Base-by-base conservation (phyloP, 192 early-diverging fungal genomes). In the Entomortierella beljakovae region DNA sequence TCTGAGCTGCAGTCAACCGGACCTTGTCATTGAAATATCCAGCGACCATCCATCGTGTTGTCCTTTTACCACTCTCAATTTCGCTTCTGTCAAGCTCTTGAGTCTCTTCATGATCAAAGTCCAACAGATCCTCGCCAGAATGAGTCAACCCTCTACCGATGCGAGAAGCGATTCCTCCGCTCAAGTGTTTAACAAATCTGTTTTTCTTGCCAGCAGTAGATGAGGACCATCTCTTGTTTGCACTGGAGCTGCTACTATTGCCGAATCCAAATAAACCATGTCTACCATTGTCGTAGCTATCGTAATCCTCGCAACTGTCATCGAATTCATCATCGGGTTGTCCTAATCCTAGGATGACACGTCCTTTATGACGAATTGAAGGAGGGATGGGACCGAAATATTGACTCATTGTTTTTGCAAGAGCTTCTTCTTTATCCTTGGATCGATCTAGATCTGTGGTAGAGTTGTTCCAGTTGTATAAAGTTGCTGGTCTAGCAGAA, bases 401-500 rank as follows among this genome's bases (percentile, higher is more conserved):
- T 34, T 79, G 75, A 25, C 56, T 60, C 75, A 79, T 79, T 0
- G 75, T 65, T 40, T 52, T 59, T 25, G 75, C 75, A 0, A 79
- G 33, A 2, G 75, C 75, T 20, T 79, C 75, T 46, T 79, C 75
- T 37, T 79, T 79, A n/a, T 70, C 75, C 1, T 48, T 53, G 6
- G 67, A 79, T 1, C 75, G 67, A 26, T 79, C 62, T 1, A 79
- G 43, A 43, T 79, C 75, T 7, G 75, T 65, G 0, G 75, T 79
- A 16, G 75, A 79, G 56, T 79, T 79, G 59, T 79, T 79, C 75
- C 75, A 79, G 57, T 79, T 79, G 54, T 79, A 79, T 0, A 79
- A 61, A 2, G 75, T 57, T 32, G 57, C 37, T 2, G 57, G 62
- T 22, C 59, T 69, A 16, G 67, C 61, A 18, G 61, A 55, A 20